Percentiles rank a stretch among this genome's conserved stretches.
Conservation (phyloP, 441 rosid genomes). For the Euphorbia neoarborescens region DNA sequence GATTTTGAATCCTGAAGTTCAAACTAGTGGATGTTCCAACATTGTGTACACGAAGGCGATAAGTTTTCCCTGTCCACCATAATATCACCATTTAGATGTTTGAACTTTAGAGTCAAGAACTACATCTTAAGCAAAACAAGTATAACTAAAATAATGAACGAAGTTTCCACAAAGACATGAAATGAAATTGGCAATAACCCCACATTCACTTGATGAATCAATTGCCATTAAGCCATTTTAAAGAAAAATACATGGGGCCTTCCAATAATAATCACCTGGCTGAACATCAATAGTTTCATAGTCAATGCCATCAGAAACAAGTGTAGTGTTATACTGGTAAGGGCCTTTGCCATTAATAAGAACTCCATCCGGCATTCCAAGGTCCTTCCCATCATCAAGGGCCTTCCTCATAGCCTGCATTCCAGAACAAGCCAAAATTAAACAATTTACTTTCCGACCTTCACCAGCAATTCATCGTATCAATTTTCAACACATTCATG, state of each 20-base stretch:
- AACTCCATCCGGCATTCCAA: slow-evolving; percentile 94
- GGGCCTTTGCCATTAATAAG: slow-evolving; percentile 96
- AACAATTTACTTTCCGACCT: neutral
- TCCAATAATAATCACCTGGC: slow-evolving; percentile 50
- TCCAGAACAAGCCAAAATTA: slow-evolving; percentile 9
- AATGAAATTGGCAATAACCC: neutral
- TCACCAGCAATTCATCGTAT: neutral
- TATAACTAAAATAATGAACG: neutral
- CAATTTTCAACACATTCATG: neutral
- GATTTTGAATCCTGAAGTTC: slow-evolving; percentile 88
- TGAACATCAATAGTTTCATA: slow-evolving; percentile 70
- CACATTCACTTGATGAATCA: no score
- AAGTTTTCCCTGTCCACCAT: slow-evolving; percentile 62
- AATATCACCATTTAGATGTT: slow-evolving; percentile 11
- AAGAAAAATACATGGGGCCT: no score
- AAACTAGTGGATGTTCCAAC: slow-evolving; percentile 79
- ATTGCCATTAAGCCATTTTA: no score
- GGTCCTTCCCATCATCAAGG: slow-evolving; percentile 78
- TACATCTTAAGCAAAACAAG: slow-evolving; percentile 10
- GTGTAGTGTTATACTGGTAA: slow-evolving; percentile 63
- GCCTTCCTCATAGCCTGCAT: slow-evolving; percentile 67
- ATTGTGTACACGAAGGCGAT: slow-evolving; percentile 78
- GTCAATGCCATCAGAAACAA: slow-evolving; percentile 67
- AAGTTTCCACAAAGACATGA: no score
- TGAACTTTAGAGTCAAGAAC: neutral